These are phyloP conservation scores for Hymenoscyphus linearis DNA, from an alignment of 2,329 filamentous ascomycete species.

Conservation along the genomic window DNA sequence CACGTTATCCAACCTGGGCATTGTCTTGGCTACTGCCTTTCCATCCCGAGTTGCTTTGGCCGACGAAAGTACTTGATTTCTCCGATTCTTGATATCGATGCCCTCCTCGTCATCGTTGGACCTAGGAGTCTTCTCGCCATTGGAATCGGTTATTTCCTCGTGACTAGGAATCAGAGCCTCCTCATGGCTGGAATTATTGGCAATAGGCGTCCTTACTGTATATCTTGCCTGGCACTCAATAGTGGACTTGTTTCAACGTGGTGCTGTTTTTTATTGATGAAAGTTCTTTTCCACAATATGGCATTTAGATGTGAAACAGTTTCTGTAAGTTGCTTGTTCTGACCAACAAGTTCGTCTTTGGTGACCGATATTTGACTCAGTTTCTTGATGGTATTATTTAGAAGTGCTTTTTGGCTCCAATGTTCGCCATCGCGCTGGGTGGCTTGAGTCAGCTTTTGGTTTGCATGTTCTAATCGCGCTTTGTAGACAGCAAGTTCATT, in stretches of 20 bases:
- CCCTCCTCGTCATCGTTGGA: too few relatives aligned
- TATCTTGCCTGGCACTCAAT: too few relatives aligned
- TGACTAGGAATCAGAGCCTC: too few relatives aligned
- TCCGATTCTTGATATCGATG: neutral
- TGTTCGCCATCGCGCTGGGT: neutral
- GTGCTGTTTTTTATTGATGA: too few relatives aligned
- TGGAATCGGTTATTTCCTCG: too few relatives aligned
- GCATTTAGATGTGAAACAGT: neutral
- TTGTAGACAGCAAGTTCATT: neutral
- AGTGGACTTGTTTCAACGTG: neutral
- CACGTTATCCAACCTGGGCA: neutral
- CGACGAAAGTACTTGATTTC: neutral
- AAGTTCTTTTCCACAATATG: neutral
- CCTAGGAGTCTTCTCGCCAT: too few relatives aligned
- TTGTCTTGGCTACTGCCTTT: neutral
- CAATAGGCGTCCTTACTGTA: too few relatives aligned
- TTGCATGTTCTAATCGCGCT: neutral
- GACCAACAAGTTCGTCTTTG: neutral
- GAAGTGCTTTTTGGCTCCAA: neutral
- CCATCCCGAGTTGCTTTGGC: neutral
- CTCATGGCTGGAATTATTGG: too few relatives aligned
- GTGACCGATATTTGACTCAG: neutral
- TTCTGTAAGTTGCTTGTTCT: neutral
- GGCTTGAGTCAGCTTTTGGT: neutral
- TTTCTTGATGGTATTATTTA: neutral